Conservation (phyloP, 2,329 filamentous ascomycete genomes). For the Hypoxylon sp. region DNA sequence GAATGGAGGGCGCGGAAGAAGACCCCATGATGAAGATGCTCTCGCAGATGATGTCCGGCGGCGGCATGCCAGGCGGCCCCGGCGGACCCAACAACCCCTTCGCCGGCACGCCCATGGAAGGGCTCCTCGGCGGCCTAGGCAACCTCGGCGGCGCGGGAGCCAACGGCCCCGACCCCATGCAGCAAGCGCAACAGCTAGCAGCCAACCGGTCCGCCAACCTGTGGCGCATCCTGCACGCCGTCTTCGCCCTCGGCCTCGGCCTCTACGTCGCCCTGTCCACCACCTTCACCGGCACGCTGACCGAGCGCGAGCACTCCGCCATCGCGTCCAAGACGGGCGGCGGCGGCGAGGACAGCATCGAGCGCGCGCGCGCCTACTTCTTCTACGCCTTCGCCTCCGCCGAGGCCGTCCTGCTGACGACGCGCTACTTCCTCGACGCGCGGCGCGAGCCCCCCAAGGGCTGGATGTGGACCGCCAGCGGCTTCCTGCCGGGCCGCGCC, state of each 20-base stretch:
- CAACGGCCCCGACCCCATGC: constrained; percentile 17
- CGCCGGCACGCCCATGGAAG: constrained; percentile 49
- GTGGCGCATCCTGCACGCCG: constrained; percentile 80
- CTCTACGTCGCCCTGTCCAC: constrained; percentile 77
- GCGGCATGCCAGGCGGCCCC: constrained; percentile 53
- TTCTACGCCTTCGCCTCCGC: constrained; percentile 86
- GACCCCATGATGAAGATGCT: constrained; percentile 82
- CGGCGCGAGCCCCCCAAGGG: constrained; percentile 68
- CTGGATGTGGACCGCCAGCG: constrained; percentile 71
- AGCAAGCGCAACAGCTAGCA: constrained; percentile 33
- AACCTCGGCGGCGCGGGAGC: constrained; percentile 46
- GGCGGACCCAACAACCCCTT: constrained; percentile 55
- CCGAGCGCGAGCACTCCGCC: constrained; percentile 64
- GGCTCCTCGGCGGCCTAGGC: constrained; percentile 54
- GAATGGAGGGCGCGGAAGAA: constrained; percentile 55
- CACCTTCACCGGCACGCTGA: constrained; percentile 75
- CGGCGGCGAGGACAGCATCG: constrained; percentile 48
- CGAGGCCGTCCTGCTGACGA: constrained; percentile 78
- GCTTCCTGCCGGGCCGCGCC: constrained; percentile 74
- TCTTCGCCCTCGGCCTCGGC: constrained; percentile 77
- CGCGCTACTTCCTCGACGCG: constrained; percentile 77
- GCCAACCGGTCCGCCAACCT: constrained; percentile 61
- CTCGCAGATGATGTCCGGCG: constrained; percentile 74
- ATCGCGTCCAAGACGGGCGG: constrained; percentile 51
- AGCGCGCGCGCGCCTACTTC: constrained; percentile 64